phyloP scores from a whole-genome alignment of 495 filamentous ascomycete genomes.

The Daldinia grandis region DNA sequence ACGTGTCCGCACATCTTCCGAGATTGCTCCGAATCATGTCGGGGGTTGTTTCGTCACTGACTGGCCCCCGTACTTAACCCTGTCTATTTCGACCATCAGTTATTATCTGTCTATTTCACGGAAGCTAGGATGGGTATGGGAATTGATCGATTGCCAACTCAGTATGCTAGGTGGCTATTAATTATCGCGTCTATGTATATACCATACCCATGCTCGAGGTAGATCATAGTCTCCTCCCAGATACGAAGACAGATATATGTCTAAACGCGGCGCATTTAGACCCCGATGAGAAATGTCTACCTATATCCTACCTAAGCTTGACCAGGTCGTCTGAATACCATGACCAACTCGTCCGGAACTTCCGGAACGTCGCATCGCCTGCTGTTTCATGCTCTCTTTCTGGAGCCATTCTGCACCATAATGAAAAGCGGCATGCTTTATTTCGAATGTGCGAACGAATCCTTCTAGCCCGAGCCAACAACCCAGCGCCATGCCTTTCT shows the following conservation, averaged over 20 bases:
- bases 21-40: neutral
- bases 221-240: neutral
- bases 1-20: neutral
- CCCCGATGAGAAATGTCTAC: neutral
- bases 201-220: neutral
- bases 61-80: neutral
- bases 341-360: neutral
- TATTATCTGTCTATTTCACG: neutral
- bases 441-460: conserved; percentile 20
- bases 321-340: neutral
- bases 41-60: neutral
- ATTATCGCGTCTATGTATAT: conserved; percentile 8
- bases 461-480: conserved; percentile 32
- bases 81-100: neutral
- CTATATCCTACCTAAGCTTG: neutral
- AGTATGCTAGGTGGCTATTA: neutral
- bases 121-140: neutral
- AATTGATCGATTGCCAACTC: neutral
- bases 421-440: conserved; percentile 29
- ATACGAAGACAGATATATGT: neutral
- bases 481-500: conserved; percentile 40
- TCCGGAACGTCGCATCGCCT: neutral
- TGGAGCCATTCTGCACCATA: neutral
- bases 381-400: conserved; percentile 3
- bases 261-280: conserved; percentile 1